phyloP scores from a whole-genome alignment of 169 alveolate genomes.

The Neospora caninum region DNA sequence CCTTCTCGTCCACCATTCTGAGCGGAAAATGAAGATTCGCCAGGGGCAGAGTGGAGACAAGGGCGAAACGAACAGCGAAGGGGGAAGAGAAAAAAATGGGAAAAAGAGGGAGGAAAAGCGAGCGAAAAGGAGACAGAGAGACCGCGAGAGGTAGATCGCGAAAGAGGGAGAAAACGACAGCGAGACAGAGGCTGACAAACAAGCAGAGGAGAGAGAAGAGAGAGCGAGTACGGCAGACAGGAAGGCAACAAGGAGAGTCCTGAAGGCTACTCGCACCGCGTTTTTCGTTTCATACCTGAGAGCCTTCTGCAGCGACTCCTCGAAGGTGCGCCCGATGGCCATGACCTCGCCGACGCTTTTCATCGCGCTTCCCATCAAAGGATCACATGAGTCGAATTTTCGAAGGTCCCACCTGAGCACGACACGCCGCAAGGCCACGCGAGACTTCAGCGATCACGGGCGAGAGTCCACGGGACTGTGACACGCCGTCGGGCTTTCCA shows the following conservation, averaged over 20 bases:
- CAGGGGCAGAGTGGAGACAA: too few relatives aligned
- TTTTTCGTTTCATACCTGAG: conserved; percentile 67
- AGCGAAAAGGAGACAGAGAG: neutral
- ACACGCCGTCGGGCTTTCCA: too few relatives aligned
- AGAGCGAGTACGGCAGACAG: neutral
- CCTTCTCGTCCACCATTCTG: conserved; percentile 58
- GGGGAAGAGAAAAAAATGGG: neutral
- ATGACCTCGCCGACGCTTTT: conserved; percentile 91
- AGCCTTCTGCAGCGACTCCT: conserved; percentile 91
- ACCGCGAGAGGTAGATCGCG: too few relatives aligned
- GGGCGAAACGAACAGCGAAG: neutral
- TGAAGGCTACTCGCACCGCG: neutral
- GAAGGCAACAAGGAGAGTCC: neutral
- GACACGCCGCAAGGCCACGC: too few relatives aligned
- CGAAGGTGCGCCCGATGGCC: conserved; percentile 90
- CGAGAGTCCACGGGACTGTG: neutral
- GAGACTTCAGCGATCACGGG: neutral
- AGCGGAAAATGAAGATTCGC: neutral
- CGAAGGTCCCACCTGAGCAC: conserved; percentile 82
- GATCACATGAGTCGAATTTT: conserved; percentile 85
- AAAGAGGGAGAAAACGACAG: neutral
- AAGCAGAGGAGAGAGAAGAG: neutral
- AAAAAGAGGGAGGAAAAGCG: neutral
- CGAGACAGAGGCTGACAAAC: neutral
- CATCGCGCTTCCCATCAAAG: conserved; percentile 85